Base-by-base conservation (phyloP, 2,329 filamentous ascomycete species). In the Aspergillus proliferans region DNA sequence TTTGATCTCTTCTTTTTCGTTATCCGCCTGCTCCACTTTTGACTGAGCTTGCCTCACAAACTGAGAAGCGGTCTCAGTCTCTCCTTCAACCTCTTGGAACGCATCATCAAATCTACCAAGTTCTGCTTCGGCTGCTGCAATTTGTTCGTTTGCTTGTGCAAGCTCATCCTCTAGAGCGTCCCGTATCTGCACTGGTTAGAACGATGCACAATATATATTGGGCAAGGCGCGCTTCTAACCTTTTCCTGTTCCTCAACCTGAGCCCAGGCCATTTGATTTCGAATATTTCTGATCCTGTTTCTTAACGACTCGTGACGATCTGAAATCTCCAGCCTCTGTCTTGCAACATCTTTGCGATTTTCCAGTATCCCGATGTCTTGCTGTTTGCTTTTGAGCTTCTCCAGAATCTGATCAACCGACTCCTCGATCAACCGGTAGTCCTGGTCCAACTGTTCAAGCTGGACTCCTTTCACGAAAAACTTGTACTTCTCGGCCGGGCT, bases 401-500 rank as follows among this genome's bases (percentile, higher is more conserved):
- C 75, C 48, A 85, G 78, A 50, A 85, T 88, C 30, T 81, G 81
- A 55, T 95, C 87, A 18, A 93, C 76, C 3, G 82, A 85, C 56
- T 95, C 86, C 52, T 86, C 83, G 12, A 96, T 83, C 49, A 95
- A 75, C 50, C 84, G 82, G 68, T 98, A 98, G 63, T 98, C 93
- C 53, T 88, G 85, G 64, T 95, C 89, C 8, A 98, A 78, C 58
- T 92, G 86, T 65, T 97, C 89, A 1, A 98, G 80, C 60, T 97
- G 91, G 0, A 95, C 94, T 22, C 93, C 93, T 59, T 91, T 89
- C 52, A 95, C 81, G 64, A 98, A 98, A 62, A 96, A 96, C 58
- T 88, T 93, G 76, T 97, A 98, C 66, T 98, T 98, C 52, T 92
- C 84, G 3, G 81, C 74, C 0, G 90, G 82, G 2, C 83, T 87